A percentile compares a stretch with the other conserved stretches of the same genome.
phyloP scores from a whole-genome alignment of 2,329 filamentous ascomycete species.

The Colletotrichum godetiae region DNA sequence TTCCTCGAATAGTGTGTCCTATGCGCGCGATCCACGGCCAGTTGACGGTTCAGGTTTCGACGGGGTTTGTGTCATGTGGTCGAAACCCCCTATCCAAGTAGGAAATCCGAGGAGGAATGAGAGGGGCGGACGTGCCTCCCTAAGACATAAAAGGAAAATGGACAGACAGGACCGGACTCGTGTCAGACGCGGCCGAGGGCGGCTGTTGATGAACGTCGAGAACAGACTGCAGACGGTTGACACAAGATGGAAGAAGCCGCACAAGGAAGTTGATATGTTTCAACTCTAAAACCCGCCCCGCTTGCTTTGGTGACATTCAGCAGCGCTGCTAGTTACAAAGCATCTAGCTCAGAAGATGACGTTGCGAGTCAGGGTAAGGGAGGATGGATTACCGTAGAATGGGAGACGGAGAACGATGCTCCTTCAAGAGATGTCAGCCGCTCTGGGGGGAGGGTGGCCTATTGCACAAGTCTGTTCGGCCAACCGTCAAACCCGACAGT shows the following conservation, averaged over 20 bases:
- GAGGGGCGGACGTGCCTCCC: slow-evolving; percentile 17
- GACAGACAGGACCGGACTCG: slow-evolving; percentile 6
- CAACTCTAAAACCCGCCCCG: slow-evolving; percentile 34
- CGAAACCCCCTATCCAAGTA: slow-evolving; percentile 16
- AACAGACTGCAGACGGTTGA: background rate
- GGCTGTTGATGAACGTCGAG: background rate
- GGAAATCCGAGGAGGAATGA: slow-evolving; percentile 8
- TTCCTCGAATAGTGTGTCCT: background rate
- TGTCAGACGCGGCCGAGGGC: slow-evolving; percentile 25
- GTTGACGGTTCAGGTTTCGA: slow-evolving; percentile 8
- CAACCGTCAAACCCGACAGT: slow-evolving; percentile 12
- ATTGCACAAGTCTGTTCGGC: slow-evolving; percentile 6
- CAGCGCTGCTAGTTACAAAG: background rate
- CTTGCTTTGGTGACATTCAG: slow-evolving; percentile 16
- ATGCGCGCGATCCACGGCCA: background rate
- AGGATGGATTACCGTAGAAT: background rate
- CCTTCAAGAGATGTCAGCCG: background rate
- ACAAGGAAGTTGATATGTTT: slow-evolving; percentile 20
- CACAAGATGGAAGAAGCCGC: background rate
- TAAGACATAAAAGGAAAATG: slow-evolving; percentile 13
- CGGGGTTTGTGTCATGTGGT: slow-evolving; percentile 18
- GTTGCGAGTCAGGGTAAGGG: slow-evolving; percentile 18
- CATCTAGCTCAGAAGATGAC: slow-evolving; percentile 6
- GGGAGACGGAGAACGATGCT: background rate
- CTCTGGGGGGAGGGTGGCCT: background rate